Evolutionary conservation across 1,284 basidiomycete species (phyloP).

Genomic region (Cutaneotrichosporon sp.): DNA sequence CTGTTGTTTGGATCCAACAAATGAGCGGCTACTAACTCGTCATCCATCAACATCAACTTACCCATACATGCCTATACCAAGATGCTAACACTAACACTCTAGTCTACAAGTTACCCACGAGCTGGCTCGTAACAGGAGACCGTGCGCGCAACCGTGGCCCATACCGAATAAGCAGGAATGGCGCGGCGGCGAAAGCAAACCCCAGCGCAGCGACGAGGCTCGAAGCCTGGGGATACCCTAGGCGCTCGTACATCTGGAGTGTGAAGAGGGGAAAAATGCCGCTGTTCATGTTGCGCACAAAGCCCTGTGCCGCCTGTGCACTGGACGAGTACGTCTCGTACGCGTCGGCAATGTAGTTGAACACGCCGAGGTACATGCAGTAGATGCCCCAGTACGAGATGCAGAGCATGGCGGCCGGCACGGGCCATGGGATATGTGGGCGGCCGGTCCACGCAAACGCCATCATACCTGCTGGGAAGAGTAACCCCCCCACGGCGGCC

Average conservation of each 20-base stretch:
- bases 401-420: slow-evolving; percentile 40
- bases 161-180: slow-evolving; percentile 45
- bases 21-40: neutral
- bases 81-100: neutral
- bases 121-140: slow-evolving; percentile 7
- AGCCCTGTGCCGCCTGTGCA: slow-evolving; percentile 51
- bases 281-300: slow-evolving; percentile 46
- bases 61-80: neutral
- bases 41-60: neutral
- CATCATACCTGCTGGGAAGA: slow-evolving; percentile 43
- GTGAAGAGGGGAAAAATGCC: slow-evolving; percentile 48
- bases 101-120: slow-evolving; percentile 6
- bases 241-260: slow-evolving; percentile 40
- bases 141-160: slow-evolving; percentile 42
- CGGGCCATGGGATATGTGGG: slow-evolving; percentile 38
- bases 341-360: slow-evolving; percentile 49
- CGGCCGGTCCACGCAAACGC: slow-evolving; percentile 48
- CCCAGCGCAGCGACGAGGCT: slow-evolving; percentile 47
- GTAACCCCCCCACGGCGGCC: slow-evolving; percentile 46
- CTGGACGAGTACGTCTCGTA: slow-evolving; percentile 51
- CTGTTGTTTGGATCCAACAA: neutral
- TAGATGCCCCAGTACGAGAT: slow-evolving; percentile 41
- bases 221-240: slow-evolving; percentile 46
- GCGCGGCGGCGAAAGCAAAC: slow-evolving; percentile 41
- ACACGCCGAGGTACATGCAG: slow-evolving; percentile 45